phyloP scores from a whole-genome alignment of 2,329 filamentous ascomycete species.

The Anthostomella pinea region DNA sequence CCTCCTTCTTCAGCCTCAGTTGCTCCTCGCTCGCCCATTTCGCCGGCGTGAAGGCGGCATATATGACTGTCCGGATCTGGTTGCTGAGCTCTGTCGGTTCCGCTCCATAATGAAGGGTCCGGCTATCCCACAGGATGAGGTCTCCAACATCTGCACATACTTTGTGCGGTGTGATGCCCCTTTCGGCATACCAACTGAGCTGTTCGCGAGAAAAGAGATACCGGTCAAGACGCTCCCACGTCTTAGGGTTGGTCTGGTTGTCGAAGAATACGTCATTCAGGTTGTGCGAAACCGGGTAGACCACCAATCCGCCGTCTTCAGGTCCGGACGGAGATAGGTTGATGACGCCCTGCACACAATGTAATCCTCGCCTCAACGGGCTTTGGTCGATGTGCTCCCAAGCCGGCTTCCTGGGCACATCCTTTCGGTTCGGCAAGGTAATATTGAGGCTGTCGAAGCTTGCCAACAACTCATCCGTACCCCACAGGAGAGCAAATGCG shows the following conservation, averaged over 20 bases:
- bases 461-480: conserved; percentile 25
- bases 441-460: conserved; percentile 38
- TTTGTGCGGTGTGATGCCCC: conserved; percentile 38
- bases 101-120: conserved; percentile 44
- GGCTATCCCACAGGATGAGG: conserved; percentile 44
- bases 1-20: conserved; percentile 31
- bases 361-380: conserved; percentile 38
- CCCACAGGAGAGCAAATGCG: conserved; percentile 41
- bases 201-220: conserved; percentile 42
- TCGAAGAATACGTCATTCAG: conserved; percentile 44
- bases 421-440: conserved; percentile 39
- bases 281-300: conserved; percentile 41
- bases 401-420: conserved; percentile 36
- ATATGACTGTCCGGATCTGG: conserved; percentile 35
- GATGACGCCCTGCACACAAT: conserved; percentile 40
- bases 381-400: conserved; percentile 47
- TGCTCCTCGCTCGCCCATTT: conserved; percentile 34
- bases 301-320: conserved; percentile 44
- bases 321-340: conserved; percentile 43
- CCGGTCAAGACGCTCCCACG: conserved; percentile 36
- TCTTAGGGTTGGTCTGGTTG: conserved; percentile 32
- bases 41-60: conserved; percentile 36
- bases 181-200: conserved; percentile 40
- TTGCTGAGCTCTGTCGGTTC: conserved; percentile 35
- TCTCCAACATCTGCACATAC: conserved; percentile 40